These are phyloP conservation scores for Xylaria curta DNA, from an alignment of 495 filamentous ascomycete species.

Conservation along the genomic window DNA sequence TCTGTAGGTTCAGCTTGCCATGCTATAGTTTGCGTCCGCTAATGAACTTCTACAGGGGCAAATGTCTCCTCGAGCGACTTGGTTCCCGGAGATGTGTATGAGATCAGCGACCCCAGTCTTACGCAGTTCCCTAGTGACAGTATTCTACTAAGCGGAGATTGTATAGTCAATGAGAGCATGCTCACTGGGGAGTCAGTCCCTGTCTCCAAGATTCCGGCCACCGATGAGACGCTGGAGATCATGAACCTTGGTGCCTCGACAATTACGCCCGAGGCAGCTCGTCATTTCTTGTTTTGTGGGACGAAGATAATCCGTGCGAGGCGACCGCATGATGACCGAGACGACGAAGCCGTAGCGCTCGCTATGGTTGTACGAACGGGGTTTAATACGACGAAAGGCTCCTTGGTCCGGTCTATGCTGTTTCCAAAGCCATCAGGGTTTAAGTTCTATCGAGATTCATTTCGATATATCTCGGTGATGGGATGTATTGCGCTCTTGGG, in stretches of 20 bases:
- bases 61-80: constrained; percentile 85
- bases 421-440: constrained; percentile 98
- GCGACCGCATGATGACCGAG: constrained; percentile 79
- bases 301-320: constrained; percentile 94
- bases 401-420: constrained; percentile 96
- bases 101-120: constrained; percentile 94
- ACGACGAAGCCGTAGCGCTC: constrained; percentile 89
- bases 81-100: constrained; percentile 96
- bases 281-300: constrained; percentile 89
- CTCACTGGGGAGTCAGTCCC: constrained; percentile 98
- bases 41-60: constrained; percentile 65
- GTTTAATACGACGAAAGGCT: constrained; percentile 97
- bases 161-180: constrained; percentile 99
- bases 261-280: constrained; percentile 78
- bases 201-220: constrained; percentile 87
- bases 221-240: constrained; percentile 75
- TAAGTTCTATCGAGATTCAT: constrained; percentile 97
- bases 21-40: constrained; percentile 38
- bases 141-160: constrained; percentile 89
- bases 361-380: constrained; percentile 92
- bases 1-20: constrained; percentile 67
- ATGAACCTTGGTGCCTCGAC: constrained; percentile 80
- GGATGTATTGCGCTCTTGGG: constrained; percentile 84
- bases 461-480: constrained; percentile 98
- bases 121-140: constrained; percentile 95